phyloP scores from a whole-genome alignment of 2,329 filamentous ascomycete genomes.

The Colletotrichum sp. region DNA sequence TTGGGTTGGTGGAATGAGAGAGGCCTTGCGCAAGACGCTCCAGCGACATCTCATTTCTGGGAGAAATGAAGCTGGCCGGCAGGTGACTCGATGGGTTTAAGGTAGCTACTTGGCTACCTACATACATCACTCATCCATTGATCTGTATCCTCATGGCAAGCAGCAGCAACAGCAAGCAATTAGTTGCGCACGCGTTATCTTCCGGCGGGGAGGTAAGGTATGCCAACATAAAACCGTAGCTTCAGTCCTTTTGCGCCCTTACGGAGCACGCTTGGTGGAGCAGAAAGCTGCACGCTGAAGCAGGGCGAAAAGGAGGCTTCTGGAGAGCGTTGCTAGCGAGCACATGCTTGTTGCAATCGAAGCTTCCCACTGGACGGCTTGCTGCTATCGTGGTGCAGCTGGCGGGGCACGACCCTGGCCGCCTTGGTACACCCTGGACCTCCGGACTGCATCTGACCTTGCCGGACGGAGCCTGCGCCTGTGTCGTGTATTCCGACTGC shows the following conservation, averaged over 20 bases:
- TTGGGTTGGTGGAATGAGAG: background rate
- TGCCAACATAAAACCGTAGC: background rate
- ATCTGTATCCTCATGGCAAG: background rate
- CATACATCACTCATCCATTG: background rate
- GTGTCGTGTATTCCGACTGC: background rate
- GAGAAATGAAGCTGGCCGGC: background rate
- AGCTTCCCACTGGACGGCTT: background rate
- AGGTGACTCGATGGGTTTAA: background rate
- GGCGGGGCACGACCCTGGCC: background rate
- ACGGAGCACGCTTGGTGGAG: background rate
- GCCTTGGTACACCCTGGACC: background rate
- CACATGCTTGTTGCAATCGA: background rate
- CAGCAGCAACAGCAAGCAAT: background rate
- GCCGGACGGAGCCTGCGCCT: background rate
- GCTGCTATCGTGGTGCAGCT: background rate
- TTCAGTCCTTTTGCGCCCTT: background rate
- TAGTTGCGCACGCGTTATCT: background rate
- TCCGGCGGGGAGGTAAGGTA: background rate
- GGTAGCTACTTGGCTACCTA: background rate
- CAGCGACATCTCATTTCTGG: background rate
- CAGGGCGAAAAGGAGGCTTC: background rate
- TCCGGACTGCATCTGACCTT: constrained; percentile 1
- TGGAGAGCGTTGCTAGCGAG: background rate
- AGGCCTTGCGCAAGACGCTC: background rate
- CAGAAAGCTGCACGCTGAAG: background rate